Percentiles rank a stretch among this genome's conserved stretches.
Evolutionary conservation across 768 basidiomycete genomes (phyloP).

Genomic region (Scleroderma bovista): DNA sequence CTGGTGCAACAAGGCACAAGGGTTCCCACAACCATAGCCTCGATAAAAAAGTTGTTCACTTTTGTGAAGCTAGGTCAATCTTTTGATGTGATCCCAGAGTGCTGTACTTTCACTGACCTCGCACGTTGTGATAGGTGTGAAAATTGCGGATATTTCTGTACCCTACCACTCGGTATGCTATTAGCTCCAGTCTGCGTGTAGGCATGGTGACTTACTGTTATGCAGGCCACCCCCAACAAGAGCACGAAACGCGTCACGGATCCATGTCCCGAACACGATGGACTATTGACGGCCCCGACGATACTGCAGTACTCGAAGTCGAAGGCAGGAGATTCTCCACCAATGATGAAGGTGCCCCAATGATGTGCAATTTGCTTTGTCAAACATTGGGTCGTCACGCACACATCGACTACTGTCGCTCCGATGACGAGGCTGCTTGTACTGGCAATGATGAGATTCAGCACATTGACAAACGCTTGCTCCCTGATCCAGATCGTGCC

Average conservation of each 20-base stretch:
- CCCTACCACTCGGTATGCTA: constrained; percentile 44
- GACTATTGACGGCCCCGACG: constrained; percentile 50
- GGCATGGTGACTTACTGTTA: background rate
- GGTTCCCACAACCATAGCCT: constrained; percentile 46
- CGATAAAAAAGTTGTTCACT: constrained; percentile 42
- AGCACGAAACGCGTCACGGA: constrained; percentile 57
- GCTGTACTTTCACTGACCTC: constrained; percentile 2
- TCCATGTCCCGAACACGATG: constrained; percentile 54
- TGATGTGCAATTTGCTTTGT: constrained; percentile 56
- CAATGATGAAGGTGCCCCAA: constrained; percentile 52
- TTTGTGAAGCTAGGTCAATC: constrained; percentile 43
- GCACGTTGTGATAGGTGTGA: constrained; percentile 34
- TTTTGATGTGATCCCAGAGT: background rate
- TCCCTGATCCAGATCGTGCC: constrained; percentile 37
- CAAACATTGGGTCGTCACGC: constrained; percentile 45
- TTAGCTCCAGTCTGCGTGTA: background rate
- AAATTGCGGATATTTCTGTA: constrained; percentile 55
- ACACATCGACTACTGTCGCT: constrained; percentile 52
- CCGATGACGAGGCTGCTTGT: constrained; percentile 31
- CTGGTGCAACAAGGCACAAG: constrained; percentile 36
- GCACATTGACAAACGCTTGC: constrained; percentile 37
- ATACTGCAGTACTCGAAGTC: constrained; percentile 40
- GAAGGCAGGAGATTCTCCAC: constrained; percentile 48
- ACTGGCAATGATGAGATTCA: constrained; percentile 35
- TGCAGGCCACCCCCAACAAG: constrained; percentile 49